Evolutionary conservation across 768 basidiomycete species (phyloP).

Genomic region (Leccinum imitatum): DNA sequence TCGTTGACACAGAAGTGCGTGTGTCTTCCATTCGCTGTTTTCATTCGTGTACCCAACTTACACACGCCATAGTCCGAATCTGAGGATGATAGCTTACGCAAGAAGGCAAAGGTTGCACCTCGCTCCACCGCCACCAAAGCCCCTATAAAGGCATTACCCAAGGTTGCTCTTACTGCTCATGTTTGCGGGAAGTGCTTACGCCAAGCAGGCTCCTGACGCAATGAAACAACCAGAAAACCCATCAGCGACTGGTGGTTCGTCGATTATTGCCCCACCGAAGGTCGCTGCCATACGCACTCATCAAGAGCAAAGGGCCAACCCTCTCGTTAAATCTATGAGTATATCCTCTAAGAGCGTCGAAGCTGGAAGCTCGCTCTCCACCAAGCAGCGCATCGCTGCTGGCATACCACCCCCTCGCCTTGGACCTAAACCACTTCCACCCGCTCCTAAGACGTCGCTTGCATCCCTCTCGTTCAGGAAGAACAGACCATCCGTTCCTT

Average conservation of each 20-base stretch:
- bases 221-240: conserved; percentile 12
- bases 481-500: conserved; percentile 21
- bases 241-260: conserved; percentile 1
- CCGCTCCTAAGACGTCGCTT: conserved; percentile 24
- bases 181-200: not conserved
- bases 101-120: not conserved
- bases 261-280: conserved; percentile 16
- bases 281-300: conserved; percentile 23
- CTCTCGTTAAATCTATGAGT: conserved; percentile 34
- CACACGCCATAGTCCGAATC: conserved; percentile 18
- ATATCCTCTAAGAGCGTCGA: conserved; percentile 24
- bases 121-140: conserved; percentile 1
- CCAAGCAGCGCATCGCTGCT: conserved; percentile 49
- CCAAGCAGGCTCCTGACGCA: conserved; percentile 1
- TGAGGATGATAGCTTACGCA: conserved; percentile 5
- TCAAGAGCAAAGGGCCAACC: conserved; percentile 30
- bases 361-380: conserved; percentile 42
- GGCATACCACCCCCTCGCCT: conserved; percentile 36
- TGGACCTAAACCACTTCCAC: conserved; percentile 36
- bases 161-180: conserved; percentile 9
- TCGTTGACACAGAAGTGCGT: conserved; percentile 17
- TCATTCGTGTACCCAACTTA: not conserved
- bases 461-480: conserved; percentile 47
- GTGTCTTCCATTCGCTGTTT: not conserved
- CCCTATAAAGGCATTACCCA: conserved; percentile 7